Percentiles rank a stretch among this genome's conserved stretches.
Conservation (phyloP, 1,284 basidiomycete species). For the Ceratobasidium sp. region DNA sequence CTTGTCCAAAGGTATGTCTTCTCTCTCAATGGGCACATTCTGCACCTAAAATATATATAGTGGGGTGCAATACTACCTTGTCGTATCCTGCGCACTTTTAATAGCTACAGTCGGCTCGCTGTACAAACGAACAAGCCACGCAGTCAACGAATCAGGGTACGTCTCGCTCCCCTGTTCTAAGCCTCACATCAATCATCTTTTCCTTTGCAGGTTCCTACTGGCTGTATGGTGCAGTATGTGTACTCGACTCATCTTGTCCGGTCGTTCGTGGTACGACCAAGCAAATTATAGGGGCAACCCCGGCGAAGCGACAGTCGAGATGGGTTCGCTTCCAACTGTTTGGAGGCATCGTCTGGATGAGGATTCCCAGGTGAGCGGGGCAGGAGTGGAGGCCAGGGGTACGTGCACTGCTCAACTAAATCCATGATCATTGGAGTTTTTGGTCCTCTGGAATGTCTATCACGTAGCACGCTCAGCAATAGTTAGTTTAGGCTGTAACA, state of each 20-base stretch:
- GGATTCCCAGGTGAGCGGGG: no score
- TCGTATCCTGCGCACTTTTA: background rate
- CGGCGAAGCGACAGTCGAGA: no score
- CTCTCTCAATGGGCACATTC: background rate
- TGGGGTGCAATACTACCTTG: background rate
- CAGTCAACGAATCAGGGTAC: conserved; percentile 15
- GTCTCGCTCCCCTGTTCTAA: background rate
- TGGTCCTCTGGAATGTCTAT: no score
- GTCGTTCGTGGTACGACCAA: background rate
- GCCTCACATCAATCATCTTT: background rate
- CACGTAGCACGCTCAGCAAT: no score
- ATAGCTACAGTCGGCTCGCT: background rate
- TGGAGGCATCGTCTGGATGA: no score
- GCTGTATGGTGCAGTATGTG: conserved; percentile 16
- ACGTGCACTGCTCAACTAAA: no score
- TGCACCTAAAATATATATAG: background rate
- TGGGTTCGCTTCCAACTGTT: no score
- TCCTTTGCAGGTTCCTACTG: background rate
- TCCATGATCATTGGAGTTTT: no score
- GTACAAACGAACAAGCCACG: background rate
- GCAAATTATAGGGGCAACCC: background rate
- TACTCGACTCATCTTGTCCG: background rate
- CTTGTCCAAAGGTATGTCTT: background rate
- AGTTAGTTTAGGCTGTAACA: no score
- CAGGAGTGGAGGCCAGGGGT: no score